Conservation (phyloP, 2,329 filamentous ascomycete species). For the Calonectria hawksworthii region DNA sequence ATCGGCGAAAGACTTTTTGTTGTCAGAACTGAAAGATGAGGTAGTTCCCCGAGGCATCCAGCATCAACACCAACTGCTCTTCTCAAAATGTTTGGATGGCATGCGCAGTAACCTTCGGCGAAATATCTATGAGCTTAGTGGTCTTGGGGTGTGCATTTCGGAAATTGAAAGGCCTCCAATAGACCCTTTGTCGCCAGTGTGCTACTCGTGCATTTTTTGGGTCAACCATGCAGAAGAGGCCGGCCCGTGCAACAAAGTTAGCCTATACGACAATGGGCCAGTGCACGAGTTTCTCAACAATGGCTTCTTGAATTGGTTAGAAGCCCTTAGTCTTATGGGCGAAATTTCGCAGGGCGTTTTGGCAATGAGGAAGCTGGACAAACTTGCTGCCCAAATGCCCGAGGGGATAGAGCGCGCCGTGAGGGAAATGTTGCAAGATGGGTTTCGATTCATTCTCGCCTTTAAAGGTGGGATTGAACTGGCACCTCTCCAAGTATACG, state of each 20-base stretch:
- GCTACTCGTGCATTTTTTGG: constrained; percentile 42
- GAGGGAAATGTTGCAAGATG: not conserved
- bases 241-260: too few relatives aligned
- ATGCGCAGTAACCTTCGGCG: constrained; percentile 43
- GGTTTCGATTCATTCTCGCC: not conserved
- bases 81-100: constrained; percentile 52
- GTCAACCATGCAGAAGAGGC: constrained; percentile 27
- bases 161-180: constrained; percentile 19
- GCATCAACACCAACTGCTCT: constrained; percentile 50
- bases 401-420: too few relatives aligned
- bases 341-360: not conserved
- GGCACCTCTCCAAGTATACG: constrained; percentile 11
- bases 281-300: not conserved
- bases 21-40: constrained; percentile 36
- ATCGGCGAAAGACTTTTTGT: constrained; percentile 60
- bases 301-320: constrained; percentile 56
- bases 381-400: not conserved
- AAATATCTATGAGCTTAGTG: constrained; percentile 52
- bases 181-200: constrained; percentile 29
- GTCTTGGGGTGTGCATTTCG: constrained; percentile 25
- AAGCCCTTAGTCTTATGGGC: constrained; percentile 55
- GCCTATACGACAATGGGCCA: not conserved
- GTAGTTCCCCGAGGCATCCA: constrained; percentile 48
- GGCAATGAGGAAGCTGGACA: not conserved
- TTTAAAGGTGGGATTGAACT: not conserved